A percentile compares a stretch with the other conserved stretches of the same genome.
Evolutionary conservation across 805 yeast species (phyloP).

Genomic region (Barnettozyma pratensis): DNA sequence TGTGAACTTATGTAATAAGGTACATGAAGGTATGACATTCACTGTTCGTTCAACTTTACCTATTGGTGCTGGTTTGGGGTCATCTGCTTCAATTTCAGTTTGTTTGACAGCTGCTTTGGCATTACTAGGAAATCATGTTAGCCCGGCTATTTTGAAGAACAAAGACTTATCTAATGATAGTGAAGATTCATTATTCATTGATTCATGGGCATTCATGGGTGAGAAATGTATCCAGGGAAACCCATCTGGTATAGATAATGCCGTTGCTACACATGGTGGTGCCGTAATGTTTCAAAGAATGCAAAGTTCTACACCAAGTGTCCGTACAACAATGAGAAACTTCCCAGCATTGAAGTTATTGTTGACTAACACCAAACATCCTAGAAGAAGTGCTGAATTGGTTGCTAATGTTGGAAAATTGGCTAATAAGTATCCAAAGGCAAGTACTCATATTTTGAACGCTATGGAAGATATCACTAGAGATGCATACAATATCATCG

Average conservation of each 20-base stretch:
- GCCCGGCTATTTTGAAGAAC: constrained; percentile 29
- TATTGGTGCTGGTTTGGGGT: constrained; percentile 95
- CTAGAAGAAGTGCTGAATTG: constrained; percentile 78
- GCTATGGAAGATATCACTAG: constrained; percentile 72
- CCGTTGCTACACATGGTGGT: constrained; percentile 94
- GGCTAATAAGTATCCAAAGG: constrained; percentile 46
- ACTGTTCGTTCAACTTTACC: constrained; percentile 81
- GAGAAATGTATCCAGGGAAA: constrained; percentile 95
- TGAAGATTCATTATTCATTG: constrained; percentile 55
- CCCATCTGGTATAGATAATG: constrained; percentile 95
- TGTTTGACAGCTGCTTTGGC: constrained; percentile 74
- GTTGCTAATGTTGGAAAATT: constrained; percentile 71
- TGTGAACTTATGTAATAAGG: constrained; percentile 46
- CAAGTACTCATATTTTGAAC: constrained; percentile 55
- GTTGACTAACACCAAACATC: constrained; percentile 80
- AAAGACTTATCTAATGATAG: constrained; percentile 33
- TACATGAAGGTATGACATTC: constrained; percentile 48
- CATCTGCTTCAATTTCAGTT: constrained; percentile 87
- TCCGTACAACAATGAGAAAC: constrained; percentile 61
- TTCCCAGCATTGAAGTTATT: constrained; percentile 72
- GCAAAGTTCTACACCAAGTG: constrained; percentile 48
- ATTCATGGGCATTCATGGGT: constrained; percentile 86
- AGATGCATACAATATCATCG: constrained; percentile 66
- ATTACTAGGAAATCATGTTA: constrained; percentile 51
- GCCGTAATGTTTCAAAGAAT: constrained; percentile 83